These are phyloP conservation scores for Anthoceros angustus DNA, from an alignment of 225 moss, liverwort and hornwort genomes.

Conservation along the genomic window DNA sequence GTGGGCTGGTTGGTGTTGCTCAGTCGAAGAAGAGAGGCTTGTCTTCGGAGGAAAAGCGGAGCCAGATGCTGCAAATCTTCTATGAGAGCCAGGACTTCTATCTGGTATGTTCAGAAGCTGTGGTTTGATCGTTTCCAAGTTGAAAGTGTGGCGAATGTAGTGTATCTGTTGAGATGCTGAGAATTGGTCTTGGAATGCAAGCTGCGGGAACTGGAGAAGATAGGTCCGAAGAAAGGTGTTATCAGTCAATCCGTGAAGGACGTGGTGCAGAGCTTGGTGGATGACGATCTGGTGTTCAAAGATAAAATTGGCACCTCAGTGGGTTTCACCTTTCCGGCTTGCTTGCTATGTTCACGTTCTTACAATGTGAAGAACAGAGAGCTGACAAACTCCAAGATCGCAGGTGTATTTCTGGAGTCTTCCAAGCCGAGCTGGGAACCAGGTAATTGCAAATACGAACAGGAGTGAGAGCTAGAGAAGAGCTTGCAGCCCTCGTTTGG, in stretches of 20 bases:
- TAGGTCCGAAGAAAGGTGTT: conserved; percentile 83
- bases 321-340: conserved; percentile 8
- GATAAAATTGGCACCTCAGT: conserved; percentile 90
- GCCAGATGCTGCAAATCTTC: conserved; percentile 69
- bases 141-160: no score
- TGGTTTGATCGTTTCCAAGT: background rate
- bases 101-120: conserved; percentile 23
- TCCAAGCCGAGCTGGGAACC: conserved; percentile 69
- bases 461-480: background rate
- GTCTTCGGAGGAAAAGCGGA: conserved; percentile 66
- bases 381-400: background rate
- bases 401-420: conserved; percentile 93
- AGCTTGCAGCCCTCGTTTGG: no score
- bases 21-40: conserved; percentile 69
- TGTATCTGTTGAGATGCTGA: no score
- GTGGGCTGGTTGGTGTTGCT: no score
- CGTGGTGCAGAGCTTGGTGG: conserved; percentile 65
- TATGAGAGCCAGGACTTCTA: conserved; percentile 70
- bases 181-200: conserved; percentile 6
- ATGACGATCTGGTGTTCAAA: conserved; percentile 76
- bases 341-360: conserved; percentile 7
- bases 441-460: conserved; percentile 17
- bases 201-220: conserved; percentile 84
- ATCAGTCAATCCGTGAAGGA: conserved; percentile 87
- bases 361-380: background rate